These are phyloP conservation scores for Cucurbita pepo DNA, from an alignment of 306 rosid species.

Conservation along the genomic window DNA sequence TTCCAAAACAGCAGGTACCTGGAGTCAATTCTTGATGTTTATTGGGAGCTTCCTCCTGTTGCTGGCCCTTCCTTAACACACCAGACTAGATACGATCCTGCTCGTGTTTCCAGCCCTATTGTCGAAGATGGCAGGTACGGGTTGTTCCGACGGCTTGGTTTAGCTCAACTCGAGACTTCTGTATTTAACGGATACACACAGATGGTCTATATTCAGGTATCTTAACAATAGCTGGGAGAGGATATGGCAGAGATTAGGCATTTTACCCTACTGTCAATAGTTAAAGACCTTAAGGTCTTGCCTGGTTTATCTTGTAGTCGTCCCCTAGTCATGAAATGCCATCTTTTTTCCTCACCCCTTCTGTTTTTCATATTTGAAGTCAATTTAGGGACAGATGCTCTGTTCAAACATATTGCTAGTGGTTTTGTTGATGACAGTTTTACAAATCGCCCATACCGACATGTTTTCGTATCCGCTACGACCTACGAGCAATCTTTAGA, in stretches of 20 bases:
- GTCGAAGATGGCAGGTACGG: constrained; percentile 90
- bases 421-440: constrained; percentile 2
- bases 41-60: constrained; percentile 96
- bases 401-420: background rate
- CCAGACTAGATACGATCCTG: constrained; percentile 93
- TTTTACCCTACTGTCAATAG: constrained; percentile 17
- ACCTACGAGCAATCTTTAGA: background rate
- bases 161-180: constrained; percentile 48
- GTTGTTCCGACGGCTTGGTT: constrained; percentile 68
- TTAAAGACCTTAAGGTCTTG: constrained; percentile 8
- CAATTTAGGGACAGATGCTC: constrained; percentile 1
- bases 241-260: constrained; percentile 13
- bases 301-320: constrained; percentile 5
- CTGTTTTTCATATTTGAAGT: background rate
- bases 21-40: constrained; percentile 85
- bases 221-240: constrained; percentile 26
- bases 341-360: background rate
- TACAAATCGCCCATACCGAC: background rate
- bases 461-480: background rate
- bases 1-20: constrained; percentile 70
- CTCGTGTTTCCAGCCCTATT: constrained; percentile 64
- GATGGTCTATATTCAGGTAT: constrained; percentile 89
- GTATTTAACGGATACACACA: constrained; percentile 98
- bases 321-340: background rate
- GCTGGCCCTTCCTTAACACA: constrained; percentile 99